Base-by-base conservation (phyloP, 2,329 filamentous ascomycete genomes). In the Trichoderma endophyticum region DNA sequence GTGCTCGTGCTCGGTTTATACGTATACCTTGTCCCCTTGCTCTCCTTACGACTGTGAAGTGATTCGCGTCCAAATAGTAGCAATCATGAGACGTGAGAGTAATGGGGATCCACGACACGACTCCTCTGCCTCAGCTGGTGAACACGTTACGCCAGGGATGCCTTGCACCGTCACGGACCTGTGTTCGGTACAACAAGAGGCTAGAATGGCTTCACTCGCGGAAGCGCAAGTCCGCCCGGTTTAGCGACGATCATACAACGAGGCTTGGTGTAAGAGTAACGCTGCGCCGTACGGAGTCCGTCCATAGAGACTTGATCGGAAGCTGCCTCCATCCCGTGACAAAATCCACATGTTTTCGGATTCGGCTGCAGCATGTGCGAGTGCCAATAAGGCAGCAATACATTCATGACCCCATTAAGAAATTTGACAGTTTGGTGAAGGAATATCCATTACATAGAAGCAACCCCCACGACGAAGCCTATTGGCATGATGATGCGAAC, bases 291-390 rank as follows among this genome's bases (percentile, higher is more conserved):
- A 54, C 21, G 21, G 48, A 54, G 48, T 24, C 18, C 43, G 18
- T 21, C 4, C 48, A 24, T 54, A 11, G 11, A 14, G 48, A 54
- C 48, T 43, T 24, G 6, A 24, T 69, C 56, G 65, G 56, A 61
- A 32, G 56, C 56, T 61, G 64, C 64, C 51, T 59, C 26, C 36
- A 65, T 69, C 65, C 65, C 56, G 65, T 69, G 65, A 69, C 36
- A 21, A 21, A 18, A n/a, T 15, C 26, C 36, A 28, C 51, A 69
- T 69, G 65, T 54, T 61, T 48, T 54, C n/a, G 30, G 39, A 28
- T 65, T 26, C 12, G 18, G 43, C 11, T 21, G 54, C n/a, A 15
- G 15, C 36, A 69, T 69, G 56, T 34, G 34, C 51, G 36, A 26
- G 24, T 48, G 57, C 21, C 56, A 51, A 24, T 70, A 70, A 34